Conservation (phyloP, 495 filamentous ascomycete genomes). For the Aspergillus carlsbadensis region DNA sequence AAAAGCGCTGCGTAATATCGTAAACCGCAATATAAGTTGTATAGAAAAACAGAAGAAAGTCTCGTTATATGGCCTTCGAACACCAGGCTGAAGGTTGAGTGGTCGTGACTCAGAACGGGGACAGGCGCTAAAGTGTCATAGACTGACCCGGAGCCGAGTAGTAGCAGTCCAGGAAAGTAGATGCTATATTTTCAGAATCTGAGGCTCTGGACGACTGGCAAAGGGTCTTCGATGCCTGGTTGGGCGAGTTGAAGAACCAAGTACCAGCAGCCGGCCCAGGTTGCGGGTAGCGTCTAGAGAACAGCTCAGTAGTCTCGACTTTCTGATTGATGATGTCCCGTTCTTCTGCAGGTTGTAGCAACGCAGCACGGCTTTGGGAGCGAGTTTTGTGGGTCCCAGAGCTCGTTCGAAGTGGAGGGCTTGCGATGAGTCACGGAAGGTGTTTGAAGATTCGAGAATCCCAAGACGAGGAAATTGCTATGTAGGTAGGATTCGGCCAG, state of each 20-base stretch:
- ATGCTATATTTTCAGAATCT: slow-evolving; percentile 23
- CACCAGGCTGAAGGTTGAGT: slow-evolving; percentile 41
- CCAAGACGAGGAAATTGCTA: slow-evolving; percentile 5
- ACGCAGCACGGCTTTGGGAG: slow-evolving; percentile 18
- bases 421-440: slow-evolving; percentile 26
- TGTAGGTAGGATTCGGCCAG: slow-evolving; percentile 10
- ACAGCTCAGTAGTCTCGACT: slow-evolving; percentile 22
- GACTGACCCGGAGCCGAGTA: slow-evolving; percentile 20
- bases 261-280: slow-evolving; percentile 43
- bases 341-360: slow-evolving; percentile 16
- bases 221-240: slow-evolving; percentile 39
- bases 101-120: slow-evolving; percentile 37
- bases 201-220: slow-evolving; percentile 34
- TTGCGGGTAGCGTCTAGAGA: slow-evolving; percentile 24
- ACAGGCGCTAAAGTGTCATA: slow-evolving; percentile 42
- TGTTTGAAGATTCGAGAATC: slow-evolving; percentile 23
- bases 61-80: slow-evolving; percentile 38
- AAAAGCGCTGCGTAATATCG: slow-evolving; percentile 55
- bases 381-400: slow-evolving; percentile 23
- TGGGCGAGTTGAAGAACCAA: slow-evolving; percentile 39
- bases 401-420: slow-evolving; percentile 20
- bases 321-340: slow-evolving; percentile 9
- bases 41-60: slow-evolving; percentile 29
- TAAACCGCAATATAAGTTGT: slow-evolving; percentile 32
- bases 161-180: slow-evolving; percentile 8